phyloP scores from a whole-genome alignment of 1,284 basidiomycete species.

The Malassezia restricta region DNA sequence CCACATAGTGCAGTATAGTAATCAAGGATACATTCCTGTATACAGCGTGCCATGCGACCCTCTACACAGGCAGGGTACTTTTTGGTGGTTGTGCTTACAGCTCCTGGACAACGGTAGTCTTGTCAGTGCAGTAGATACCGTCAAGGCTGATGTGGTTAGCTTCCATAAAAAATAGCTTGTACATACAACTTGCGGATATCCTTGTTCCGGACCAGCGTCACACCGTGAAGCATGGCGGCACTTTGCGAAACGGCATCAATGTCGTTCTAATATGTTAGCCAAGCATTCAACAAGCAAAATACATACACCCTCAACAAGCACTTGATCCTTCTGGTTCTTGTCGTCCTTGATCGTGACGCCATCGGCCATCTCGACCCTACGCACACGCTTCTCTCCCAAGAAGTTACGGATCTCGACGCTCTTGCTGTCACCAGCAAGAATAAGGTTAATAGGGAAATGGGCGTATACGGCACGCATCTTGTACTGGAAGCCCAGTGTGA shows the following conservation, averaged over 20 bases:
- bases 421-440: conserved; percentile 69
- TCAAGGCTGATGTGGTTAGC: conserved; percentile 26
- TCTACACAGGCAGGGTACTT: conserved; percentile 9
- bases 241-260: conserved; percentile 46
- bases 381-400: conserved; percentile 81
- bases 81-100: neutral
- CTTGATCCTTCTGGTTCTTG: conserved; percentile 77
- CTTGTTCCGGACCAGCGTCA: conserved; percentile 44
- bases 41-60: conserved; percentile 13
- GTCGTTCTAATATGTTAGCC: conserved; percentile 49
- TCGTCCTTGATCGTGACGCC: conserved; percentile 82
- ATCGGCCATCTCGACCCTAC: conserved; percentile 79
- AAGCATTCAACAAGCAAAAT: neutral
- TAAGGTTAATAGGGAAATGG: conserved; percentile 99
- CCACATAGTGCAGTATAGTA: neutral
- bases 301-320: conserved; percentile 39
- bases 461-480: conserved; percentile 83
- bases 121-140: conserved; percentile 79
- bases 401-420: conserved; percentile 96
- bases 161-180: neutral
- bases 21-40: conserved; percentile 19
- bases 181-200: conserved; percentile 51
- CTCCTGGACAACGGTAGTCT: conserved; percentile 53
- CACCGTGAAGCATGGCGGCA: conserved; percentile 43
- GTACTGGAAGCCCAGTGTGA: conserved; percentile 95